Evolutionary conservation across 352 stramenopile genomes (phyloP).

Genomic region (Saprolegnia diclina): DNA sequence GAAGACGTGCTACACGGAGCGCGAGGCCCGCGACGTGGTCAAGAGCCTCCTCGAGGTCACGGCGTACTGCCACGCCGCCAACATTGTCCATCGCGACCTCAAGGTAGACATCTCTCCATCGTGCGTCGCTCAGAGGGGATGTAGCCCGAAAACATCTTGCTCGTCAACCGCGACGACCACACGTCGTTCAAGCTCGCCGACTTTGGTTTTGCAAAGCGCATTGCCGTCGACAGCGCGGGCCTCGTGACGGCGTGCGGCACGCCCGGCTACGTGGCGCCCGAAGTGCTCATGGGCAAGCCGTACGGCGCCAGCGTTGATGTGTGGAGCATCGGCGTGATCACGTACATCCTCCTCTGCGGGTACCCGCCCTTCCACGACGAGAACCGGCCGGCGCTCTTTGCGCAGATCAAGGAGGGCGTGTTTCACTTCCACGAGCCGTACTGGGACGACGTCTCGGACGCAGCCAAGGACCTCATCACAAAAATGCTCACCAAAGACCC

Average conservation of each 20-base stretch:
- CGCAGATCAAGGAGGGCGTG: conserved; percentile 23
- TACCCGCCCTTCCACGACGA: conserved; percentile 52
- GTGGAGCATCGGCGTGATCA: conserved; percentile 68
- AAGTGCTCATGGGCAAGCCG: conserved; percentile 48
- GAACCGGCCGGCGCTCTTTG: conserved; percentile 23
- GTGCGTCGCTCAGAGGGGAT: background rate
- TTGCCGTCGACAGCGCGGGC: conserved; percentile 37
- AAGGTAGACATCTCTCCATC: conserved; percentile 43
- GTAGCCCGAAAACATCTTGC: conserved; percentile 47
- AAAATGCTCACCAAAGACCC: conserved; percentile 22
- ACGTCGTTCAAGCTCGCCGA: conserved; percentile 36
- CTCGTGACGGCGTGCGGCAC: conserved; percentile 72
- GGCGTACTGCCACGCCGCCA: conserved; percentile 83
- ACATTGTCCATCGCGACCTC: conserved; percentile 74
- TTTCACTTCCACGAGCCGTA: conserved; percentile 27
- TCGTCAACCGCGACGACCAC: conserved; percentile 32
- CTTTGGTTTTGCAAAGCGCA: conserved; percentile 43
- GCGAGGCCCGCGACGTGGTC: conserved; percentile 79
- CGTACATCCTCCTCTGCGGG: conserved; percentile 64
- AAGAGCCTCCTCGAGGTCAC: conserved; percentile 74
- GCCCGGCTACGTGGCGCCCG: conserved; percentile 40
- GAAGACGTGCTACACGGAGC: conserved; percentile 84
- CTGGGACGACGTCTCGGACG: conserved; percentile 25
- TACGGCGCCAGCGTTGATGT: conserved; percentile 68
- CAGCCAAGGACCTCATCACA: conserved; percentile 27